phyloP scores from a whole-genome alignment of 257 asterid species.

The Anisodus tanguticus region DNA sequence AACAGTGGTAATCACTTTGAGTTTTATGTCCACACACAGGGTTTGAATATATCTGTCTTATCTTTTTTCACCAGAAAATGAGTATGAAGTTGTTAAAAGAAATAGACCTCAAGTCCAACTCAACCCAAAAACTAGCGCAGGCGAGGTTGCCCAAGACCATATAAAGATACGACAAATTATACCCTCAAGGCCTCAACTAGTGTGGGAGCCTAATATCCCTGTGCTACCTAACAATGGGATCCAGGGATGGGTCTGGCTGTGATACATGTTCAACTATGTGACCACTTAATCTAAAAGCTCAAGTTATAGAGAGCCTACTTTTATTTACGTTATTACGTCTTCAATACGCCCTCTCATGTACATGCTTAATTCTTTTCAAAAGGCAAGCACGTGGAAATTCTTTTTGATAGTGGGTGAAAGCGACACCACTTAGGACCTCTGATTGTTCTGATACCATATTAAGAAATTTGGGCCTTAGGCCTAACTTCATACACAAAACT shows the following conservation, averaged over 20 bases:
- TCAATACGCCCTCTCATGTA: not conserved
- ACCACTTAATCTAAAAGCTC: not conserved
- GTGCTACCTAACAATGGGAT: not conserved
- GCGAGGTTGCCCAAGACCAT: not conserved
- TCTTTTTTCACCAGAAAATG: not conserved
- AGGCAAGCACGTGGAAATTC: not conserved
- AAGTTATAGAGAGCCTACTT: not conserved
- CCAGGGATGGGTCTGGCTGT: not conserved
- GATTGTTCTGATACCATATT: not conserved
- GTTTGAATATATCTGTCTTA: not conserved
- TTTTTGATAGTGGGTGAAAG: not conserved
- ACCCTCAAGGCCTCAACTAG: not conserved
- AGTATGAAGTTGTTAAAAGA: conserved; percentile 19
- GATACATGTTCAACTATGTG: not conserved
- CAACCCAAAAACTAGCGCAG: not conserved
- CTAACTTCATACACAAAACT: not conserved
- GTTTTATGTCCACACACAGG: not conserved
- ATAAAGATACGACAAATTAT: not conserved
- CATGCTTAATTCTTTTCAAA: not conserved
- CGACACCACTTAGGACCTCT: not conserved
- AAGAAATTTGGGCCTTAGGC: not conserved
- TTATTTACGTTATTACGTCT: not conserved
- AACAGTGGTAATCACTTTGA: not conserved
- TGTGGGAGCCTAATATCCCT: not conserved
- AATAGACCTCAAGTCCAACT: not conserved